Base-by-base conservation (phyloP, 202 grass and related monocot species). In the Saccharum hybrid region DNA sequence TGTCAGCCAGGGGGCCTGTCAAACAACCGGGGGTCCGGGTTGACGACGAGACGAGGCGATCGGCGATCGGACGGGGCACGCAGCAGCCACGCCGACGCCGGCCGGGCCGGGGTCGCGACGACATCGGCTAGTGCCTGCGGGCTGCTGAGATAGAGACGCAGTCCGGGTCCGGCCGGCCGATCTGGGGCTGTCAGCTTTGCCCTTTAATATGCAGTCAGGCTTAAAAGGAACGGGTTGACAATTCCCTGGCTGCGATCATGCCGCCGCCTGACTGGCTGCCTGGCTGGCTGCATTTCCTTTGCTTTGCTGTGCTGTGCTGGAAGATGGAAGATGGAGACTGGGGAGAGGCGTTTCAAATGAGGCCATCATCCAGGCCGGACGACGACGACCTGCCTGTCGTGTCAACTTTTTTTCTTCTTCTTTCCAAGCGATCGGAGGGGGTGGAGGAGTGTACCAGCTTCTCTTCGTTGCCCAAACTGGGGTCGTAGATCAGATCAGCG, bases 51-150 rank as follows among this genome's bases (percentile, higher is more conserved):
- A 33, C 37, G 56, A 68, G n/a, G 56, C 56, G 8, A 56, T 56
- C 45, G 16, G 56, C 8, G 54, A 60, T 60, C 57, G 21, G 57
- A 61, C 57, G 57, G 49, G 49, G 15, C 49, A 54, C 18, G 2
- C 18, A 8, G 51, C 52, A n/a, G 7, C 54, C 8, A 59, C 54
- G 54, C 54, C 54, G n/a, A 52, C 51, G 66, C 37, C 38, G 7
- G 8, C 37, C 33, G 34, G 42, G 45, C 8, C 10, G 41, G 11
- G 19, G 62, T 33, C 68, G 40, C 76, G 63, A 15, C 71, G 71
- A 84, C 85, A 84, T 66, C 3, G 1, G 51, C 85, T 66, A 80
- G 43, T 81, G 83, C 42, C 77, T 80, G 30, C 69, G 38, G 87
- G 70, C 66, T 45, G 46, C 13, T 81, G 77, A 85, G 82, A 81